phyloP scores from a whole-genome alignment of 2,329 filamentous ascomycete genomes.

The Nannizziopsis barbatae region DNA sequence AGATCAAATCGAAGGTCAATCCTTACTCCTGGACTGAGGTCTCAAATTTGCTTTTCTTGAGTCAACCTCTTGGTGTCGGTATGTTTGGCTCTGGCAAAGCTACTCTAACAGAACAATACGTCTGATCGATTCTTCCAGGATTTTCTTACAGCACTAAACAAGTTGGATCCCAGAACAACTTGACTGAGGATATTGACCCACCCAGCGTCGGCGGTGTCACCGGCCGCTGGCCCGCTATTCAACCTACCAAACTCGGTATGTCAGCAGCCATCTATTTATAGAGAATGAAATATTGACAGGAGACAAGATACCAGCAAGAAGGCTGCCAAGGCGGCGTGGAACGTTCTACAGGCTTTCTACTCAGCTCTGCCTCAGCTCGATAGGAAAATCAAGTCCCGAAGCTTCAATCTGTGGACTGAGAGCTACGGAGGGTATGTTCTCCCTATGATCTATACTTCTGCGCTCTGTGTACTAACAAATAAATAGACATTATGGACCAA shows the following conservation, averaged over 20 bases:
- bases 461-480: conserved; percentile 19
- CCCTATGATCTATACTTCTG: background rate
- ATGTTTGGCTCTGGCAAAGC: conserved; percentile 5
- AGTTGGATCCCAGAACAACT: conserved; percentile 33
- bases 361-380: conserved; percentile 40
- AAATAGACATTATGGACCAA: conserved; percentile 42
- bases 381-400: conserved; percentile 40
- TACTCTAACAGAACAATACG: background rate
- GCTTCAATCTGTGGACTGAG: conserved; percentile 51
- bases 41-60: conserved; percentile 51
- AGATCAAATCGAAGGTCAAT: conserved; percentile 41
- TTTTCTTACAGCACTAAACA: conserved; percentile 29
- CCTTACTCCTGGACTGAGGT: conserved; percentile 50
- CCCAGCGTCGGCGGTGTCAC: conserved; percentile 32
- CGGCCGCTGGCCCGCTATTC: conserved; percentile 41
- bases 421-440: conserved; percentile 37
- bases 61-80: conserved; percentile 50
- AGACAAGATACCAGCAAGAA: conserved; percentile 43
- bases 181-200: conserved; percentile 39
- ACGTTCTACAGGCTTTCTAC: conserved; percentile 46
- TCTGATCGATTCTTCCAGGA: conserved; percentile 16
- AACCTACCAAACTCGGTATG: conserved; percentile 37
- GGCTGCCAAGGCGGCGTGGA: conserved; percentile 45
- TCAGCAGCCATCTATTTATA: background rate
- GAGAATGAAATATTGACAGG: background rate